A percentile compares a stretch with the other conserved stretches of the same genome.
phyloP scores from a whole-genome alignment of 1,139 yeast genomes.

The Suhomyces bolitotheri region DNA sequence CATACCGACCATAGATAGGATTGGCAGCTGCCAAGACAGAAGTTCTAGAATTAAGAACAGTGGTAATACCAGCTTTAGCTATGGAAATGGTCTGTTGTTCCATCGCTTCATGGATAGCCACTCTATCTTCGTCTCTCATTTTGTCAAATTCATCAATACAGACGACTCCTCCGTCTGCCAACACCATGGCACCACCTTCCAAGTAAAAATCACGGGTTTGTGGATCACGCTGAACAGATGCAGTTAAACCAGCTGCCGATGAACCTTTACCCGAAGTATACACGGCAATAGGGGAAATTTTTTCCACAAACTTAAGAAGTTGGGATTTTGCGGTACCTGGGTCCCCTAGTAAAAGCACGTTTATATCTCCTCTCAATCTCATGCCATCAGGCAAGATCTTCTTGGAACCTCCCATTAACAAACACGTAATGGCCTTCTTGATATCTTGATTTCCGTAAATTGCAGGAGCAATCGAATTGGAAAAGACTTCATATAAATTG shows the following conservation, averaged over 20 bases:
- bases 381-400: constrained; percentile 92
- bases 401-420: constrained; percentile 92
- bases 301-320: constrained; percentile 88
- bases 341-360: constrained; percentile 89
- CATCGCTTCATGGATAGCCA: constrained; percentile 99
- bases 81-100: constrained; percentile 99
- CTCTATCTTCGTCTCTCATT: constrained; percentile 98
- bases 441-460: constrained; percentile 93
- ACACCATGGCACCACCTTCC: constrained; percentile 99
- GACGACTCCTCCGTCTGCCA: constrained; percentile 98
- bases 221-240: constrained; percentile 92
- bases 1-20: constrained; percentile 95
- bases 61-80: constrained; percentile 98
- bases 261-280: constrained; percentile 99
- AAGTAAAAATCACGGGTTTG: constrained; percentile 86
- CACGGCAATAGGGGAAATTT: constrained; percentile 90
- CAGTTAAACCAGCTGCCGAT: constrained; percentile 98
- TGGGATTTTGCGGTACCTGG: constrained; percentile 99
- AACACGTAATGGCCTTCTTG: constrained; percentile 89
- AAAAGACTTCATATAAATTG: constrained; percentile 76
- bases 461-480: constrained; percentile 94
- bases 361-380: constrained; percentile 96
- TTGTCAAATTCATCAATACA: constrained; percentile 99
- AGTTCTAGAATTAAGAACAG: constrained; percentile 92
- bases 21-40: constrained; percentile 97